These are phyloP conservation scores for Collybia sordida DNA, from an alignment of 768 basidiomycete species.

Conservation along the genomic window DNA sequence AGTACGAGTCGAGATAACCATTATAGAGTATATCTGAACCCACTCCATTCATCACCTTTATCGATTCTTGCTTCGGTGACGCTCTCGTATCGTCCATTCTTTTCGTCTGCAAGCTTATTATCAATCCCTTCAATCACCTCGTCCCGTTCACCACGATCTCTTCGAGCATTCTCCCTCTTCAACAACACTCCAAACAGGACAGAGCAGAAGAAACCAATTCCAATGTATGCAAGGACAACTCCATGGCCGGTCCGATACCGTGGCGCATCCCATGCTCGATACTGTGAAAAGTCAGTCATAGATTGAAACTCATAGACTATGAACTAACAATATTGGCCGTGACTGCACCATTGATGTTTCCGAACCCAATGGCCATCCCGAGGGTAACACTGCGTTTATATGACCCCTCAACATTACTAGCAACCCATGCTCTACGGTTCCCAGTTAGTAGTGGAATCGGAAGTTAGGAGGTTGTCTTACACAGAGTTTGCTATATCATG, in stretches of 20 bases:
- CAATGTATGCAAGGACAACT: slow-evolving; percentile 69
- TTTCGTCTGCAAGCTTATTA: slow-evolving; percentile 40
- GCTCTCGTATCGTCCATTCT: slow-evolving; percentile 53
- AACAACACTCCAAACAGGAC: slow-evolving; percentile 46
- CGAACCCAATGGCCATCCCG: slow-evolving; percentile 68
- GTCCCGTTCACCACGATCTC: slow-evolving; percentile 68
- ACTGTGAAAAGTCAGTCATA: slow-evolving; percentile 35
- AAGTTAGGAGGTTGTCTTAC: slow-evolving; percentile 28
- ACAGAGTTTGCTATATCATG: slow-evolving; percentile 43
- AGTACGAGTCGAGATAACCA: background rate
- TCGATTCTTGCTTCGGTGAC: slow-evolving; percentile 56
- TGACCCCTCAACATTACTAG: slow-evolving; percentile 69
- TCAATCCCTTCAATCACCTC: slow-evolving; percentile 57
- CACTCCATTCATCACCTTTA: slow-evolving; percentile 76
- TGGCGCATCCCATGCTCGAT: slow-evolving; percentile 62
- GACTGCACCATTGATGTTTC: slow-evolving; percentile 70
- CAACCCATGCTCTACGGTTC: slow-evolving; percentile 62
- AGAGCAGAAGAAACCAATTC: slow-evolving; percentile 59
- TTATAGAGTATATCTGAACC: slow-evolving; percentile 66
- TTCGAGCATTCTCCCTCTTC: slow-evolving; percentile 56
- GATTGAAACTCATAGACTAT: background rate
- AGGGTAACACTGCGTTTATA: slow-evolving; percentile 73
- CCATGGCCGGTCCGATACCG: slow-evolving; percentile 72
- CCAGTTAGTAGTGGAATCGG: slow-evolving; percentile 7
- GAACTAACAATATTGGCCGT: slow-evolving; percentile 60